Conservation (phyloP, 2,329 filamentous ascomycete genomes). For the Gaeumannomyces tritici region DNA sequence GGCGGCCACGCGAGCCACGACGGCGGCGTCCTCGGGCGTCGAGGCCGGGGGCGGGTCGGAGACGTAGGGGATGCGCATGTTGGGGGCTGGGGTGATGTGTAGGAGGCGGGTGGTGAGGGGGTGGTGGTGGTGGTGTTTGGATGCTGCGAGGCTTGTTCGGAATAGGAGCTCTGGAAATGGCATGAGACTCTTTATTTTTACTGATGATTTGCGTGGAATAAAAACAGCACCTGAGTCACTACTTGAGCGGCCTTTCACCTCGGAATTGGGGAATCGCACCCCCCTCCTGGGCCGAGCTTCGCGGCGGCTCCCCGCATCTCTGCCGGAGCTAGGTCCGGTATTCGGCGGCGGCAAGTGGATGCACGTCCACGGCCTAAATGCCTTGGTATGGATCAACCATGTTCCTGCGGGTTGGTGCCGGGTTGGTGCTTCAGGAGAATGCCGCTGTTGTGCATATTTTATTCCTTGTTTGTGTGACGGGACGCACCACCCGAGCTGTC, state of each 20-base stretch:
- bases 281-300: background rate
- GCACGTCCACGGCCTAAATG: background rate
- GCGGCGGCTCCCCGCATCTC: background rate
- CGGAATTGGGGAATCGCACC: no score
- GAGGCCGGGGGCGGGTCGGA: slow-evolving; percentile 36
- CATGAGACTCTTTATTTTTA: no score
- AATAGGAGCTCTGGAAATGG: background rate
- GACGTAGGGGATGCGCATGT: slow-evolving; percentile 61
- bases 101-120: background rate
- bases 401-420: background rate
- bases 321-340: background rate
- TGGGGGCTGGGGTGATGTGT: slow-evolving; percentile 11
- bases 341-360: background rate
- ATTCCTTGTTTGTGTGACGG: no score
- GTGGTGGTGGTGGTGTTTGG: slow-evolving; percentile 17
- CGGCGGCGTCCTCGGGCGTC: slow-evolving; percentile 35
- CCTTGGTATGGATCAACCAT: background rate
- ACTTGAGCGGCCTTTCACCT: no score
- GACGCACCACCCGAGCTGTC: no score
- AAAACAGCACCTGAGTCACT: background rate
- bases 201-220: no score
- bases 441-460: no score
- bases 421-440: no score
- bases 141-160: background rate
- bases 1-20: slow-evolving; percentile 53